Evolutionary conservation across 83 land plant species (phyloP).

Genomic region (Picea engelmannii): DNA sequence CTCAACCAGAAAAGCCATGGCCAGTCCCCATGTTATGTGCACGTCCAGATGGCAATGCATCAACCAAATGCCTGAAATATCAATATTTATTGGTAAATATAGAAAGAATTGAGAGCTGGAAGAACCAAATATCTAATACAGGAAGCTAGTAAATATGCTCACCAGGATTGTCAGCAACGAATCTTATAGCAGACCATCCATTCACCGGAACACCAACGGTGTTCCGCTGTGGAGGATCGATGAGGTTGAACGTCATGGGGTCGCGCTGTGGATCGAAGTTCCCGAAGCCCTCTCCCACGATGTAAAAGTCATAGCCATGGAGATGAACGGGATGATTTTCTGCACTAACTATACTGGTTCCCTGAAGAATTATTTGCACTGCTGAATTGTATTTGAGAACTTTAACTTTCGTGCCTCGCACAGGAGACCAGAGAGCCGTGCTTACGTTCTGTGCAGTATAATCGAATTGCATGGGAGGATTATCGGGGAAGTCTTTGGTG

Average conservation of each 20-base stretch:
- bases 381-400: slow-evolving; percentile 33
- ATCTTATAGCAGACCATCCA: slow-evolving; percentile 62
- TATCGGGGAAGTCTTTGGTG: slow-evolving; percentile 35
- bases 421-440: slow-evolving; percentile 18
- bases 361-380: slow-evolving; percentile 66
- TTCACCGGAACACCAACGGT: slow-evolving; percentile 42
- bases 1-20: slow-evolving; percentile 51
- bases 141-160: neutral
- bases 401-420: slow-evolving; percentile 25
- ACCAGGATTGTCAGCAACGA: slow-evolving; percentile 60
- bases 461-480: slow-evolving; percentile 35
- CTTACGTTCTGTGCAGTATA: slow-evolving; percentile 34
- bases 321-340: slow-evolving; percentile 58
- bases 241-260: slow-evolving; percentile 34
- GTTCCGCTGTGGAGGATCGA: slow-evolving; percentile 51
- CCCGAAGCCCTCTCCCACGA: slow-evolving; percentile 42
- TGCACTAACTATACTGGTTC: slow-evolving; percentile 17
- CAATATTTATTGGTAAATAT: neutral
- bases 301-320: slow-evolving; percentile 54
- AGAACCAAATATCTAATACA: neutral
- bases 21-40: slow-evolving; percentile 62
- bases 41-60: slow-evolving; percentile 71
- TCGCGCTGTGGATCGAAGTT: slow-evolving; percentile 34
- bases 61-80: slow-evolving; percentile 48
- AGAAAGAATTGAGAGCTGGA: neutral